These are phyloP conservation scores for Trypanosomatidae sp. DNA, from an alignment of 208 protist genomes.

Conservation along the genomic window DNA sequence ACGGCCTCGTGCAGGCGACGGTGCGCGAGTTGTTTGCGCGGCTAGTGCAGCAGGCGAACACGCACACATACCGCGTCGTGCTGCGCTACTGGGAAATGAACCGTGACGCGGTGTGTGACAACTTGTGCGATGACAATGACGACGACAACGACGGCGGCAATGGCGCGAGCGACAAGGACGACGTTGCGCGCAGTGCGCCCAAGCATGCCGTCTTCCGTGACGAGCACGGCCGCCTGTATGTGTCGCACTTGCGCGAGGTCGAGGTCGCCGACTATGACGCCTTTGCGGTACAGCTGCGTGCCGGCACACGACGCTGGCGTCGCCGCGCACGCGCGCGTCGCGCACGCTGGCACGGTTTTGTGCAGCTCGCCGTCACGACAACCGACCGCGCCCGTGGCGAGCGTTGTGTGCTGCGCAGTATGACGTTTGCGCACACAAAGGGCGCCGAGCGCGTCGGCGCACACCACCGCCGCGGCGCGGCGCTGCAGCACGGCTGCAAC, in stretches of 20 bases:
- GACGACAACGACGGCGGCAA: slow-evolving; percentile 3
- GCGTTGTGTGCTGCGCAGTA: slow-evolving; percentile 36
- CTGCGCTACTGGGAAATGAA: slow-evolving; percentile 85
- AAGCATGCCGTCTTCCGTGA: slow-evolving; percentile 47
- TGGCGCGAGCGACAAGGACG: slow-evolving; percentile 1
- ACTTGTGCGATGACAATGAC: slow-evolving; percentile 19
- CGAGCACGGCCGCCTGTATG: slow-evolving; percentile 45
- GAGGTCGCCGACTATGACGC: slow-evolving; percentile 35
- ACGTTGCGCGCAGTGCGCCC: not conserved
- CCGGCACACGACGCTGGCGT: slow-evolving; percentile 39
- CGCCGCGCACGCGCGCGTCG: slow-evolving; percentile 24
- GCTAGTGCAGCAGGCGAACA: slow-evolving; percentile 26
- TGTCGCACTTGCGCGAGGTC: slow-evolving; percentile 51
- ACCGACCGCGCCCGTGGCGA: slow-evolving; percentile 38
- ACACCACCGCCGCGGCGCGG: slow-evolving; percentile 30
- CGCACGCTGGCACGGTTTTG: slow-evolving; percentile 79
- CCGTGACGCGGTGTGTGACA: slow-evolving; percentile 59
- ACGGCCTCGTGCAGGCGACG: slow-evolving; percentile 79
- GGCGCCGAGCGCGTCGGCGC: slow-evolving; percentile 66
- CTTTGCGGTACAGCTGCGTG: slow-evolving; percentile 50
- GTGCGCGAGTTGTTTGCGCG: slow-evolving; percentile 61
- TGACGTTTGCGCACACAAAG: slow-evolving; percentile 87
- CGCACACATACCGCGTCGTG: slow-evolving; percentile 37
- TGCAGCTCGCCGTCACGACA: slow-evolving; percentile 66
- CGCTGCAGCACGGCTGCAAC: slow-evolving; percentile 29